phyloP scores from a whole-genome alignment of 179 eudicot species.

The Pouteria campechiana region DNA sequence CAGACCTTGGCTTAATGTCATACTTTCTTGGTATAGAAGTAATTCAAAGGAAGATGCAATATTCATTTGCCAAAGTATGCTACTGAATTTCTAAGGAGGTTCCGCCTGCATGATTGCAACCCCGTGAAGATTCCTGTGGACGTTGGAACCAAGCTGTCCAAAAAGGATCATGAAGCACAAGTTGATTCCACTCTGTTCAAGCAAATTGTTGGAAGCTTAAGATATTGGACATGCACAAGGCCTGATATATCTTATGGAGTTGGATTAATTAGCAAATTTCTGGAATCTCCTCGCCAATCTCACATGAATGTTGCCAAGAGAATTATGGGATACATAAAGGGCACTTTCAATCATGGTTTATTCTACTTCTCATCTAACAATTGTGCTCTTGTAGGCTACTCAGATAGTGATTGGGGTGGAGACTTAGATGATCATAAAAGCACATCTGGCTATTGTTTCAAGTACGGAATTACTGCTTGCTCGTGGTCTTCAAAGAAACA shows the following conservation, averaged over 20 bases:
- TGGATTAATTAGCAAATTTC: not conserved
- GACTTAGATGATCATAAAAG: slow-evolving; percentile 1
- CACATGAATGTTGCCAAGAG: slow-evolving; percentile 3
- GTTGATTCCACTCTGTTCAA: not conserved
- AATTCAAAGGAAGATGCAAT: not conserved
- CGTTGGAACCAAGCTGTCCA: not conserved
- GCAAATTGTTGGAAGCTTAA: not conserved
- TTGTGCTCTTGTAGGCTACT: not conserved
- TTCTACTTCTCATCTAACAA: not conserved
- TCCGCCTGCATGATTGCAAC: not conserved
- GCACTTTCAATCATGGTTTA: not conserved
- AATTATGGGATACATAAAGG: not conserved
- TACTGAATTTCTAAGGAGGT: not conserved
- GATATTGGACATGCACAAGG: slow-evolving; percentile 2
- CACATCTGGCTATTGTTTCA: not conserved
- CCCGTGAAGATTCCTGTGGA: not conserved
- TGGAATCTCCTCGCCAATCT: not conserved
- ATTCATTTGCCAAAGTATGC: slow-evolving; percentile 2
- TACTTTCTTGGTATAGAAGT: slow-evolving; percentile 14
- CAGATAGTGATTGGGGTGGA: not conserved
- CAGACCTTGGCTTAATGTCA: slow-evolving; percentile 6
- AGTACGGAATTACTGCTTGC: not conserved
- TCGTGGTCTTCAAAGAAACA: slow-evolving; percentile 1
- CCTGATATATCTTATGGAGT: not conserved
- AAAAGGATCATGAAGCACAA: not conserved